A percentile compares a stretch with the other conserved stretches of the same genome.
phyloP scores from a whole-genome alignment of 1,284 basidiomycete species.

The Ustanciosporium gigantosporum region DNA sequence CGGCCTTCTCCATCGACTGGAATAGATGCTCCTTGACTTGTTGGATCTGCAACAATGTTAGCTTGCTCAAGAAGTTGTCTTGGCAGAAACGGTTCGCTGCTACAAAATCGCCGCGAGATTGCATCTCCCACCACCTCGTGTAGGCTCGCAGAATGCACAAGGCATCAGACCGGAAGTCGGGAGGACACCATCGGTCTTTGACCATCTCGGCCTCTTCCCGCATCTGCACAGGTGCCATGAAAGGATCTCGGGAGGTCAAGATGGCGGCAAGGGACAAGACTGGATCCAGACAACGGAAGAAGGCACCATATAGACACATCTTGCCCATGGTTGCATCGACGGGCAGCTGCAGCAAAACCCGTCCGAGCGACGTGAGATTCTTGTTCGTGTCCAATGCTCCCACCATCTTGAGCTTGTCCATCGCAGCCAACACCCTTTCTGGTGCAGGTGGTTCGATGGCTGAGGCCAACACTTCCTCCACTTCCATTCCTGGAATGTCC shows the following conservation, averaged over 20 bases:
- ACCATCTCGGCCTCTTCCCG: constrained; percentile 66
- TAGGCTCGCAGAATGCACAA: constrained; percentile 80
- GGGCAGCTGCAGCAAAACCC: constrained; percentile 84
- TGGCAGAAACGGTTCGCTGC: constrained; percentile 76
- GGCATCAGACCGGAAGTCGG: constrained; percentile 81
- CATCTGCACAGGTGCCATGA: constrained; percentile 72
- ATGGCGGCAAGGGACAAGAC: constrained; percentile 88
- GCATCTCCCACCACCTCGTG: constrained; percentile 70
- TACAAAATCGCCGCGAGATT: constrained; percentile 36
- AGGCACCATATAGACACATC: constrained; percentile 83
- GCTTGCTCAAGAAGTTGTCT: constrained; percentile 86
- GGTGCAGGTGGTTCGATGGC: constrained; percentile 88
- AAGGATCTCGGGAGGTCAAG: constrained; percentile 85
- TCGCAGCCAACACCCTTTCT: constrained; percentile 78
- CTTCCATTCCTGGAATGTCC: constrained; percentile 82
- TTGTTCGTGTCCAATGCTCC: constrained; percentile 81
- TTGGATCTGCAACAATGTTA: constrained; percentile 79
- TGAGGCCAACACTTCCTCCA: constrained; percentile 81
- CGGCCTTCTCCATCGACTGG: constrained; percentile 74
- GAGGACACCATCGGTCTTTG: constrained; percentile 80
- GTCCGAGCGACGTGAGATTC: constrained; percentile 82
- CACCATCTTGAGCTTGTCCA: constrained; percentile 79
- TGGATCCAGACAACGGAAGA: constrained; percentile 90
- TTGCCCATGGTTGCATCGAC: constrained; percentile 88
- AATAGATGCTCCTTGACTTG: constrained; percentile 83